Conservation (phyloP, 306 rosid genomes). For the Carpinus fangiana region DNA sequence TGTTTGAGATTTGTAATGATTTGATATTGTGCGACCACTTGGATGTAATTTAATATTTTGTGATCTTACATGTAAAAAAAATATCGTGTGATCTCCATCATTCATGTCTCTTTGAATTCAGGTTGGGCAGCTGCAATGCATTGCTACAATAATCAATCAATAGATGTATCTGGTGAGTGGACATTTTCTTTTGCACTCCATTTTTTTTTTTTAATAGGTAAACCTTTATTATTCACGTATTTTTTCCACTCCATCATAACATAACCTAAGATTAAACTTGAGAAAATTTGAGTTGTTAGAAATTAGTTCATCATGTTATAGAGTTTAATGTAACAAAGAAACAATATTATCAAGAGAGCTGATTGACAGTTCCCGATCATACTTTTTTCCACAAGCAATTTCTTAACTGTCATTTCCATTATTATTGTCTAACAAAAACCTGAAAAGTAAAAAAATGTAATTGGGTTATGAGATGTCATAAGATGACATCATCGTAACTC, state of each 20-base stretch:
- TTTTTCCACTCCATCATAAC: no score
- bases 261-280: background rate
- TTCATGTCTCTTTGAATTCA: conserved; percentile 34
- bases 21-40: background rate
- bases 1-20: background rate
- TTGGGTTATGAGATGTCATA: background rate
- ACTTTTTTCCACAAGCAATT: background rate
- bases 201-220: no score
- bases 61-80: background rate
- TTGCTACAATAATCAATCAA: conserved; percentile 41
- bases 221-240: no score
- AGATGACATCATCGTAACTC: background rate
- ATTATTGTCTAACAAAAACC: background rate
- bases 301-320: background rate
- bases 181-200: background rate
- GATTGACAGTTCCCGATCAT: background rate
- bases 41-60: conserved; percentile 18
- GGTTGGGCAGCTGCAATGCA: conserved; percentile 72
- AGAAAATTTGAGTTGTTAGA: background rate
- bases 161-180: conserved; percentile 64
- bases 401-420: background rate
- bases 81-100: conserved; percentile 1
- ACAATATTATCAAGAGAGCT: background rate
- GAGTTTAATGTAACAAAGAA: background rate
- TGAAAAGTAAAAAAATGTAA: background rate